A percentile compares a stretch with the other conserved stretches of the same genome.
Conservation (phyloP, 2,329 filamentous ascomycete species). For the Cladophialophora psammophila region DNA sequence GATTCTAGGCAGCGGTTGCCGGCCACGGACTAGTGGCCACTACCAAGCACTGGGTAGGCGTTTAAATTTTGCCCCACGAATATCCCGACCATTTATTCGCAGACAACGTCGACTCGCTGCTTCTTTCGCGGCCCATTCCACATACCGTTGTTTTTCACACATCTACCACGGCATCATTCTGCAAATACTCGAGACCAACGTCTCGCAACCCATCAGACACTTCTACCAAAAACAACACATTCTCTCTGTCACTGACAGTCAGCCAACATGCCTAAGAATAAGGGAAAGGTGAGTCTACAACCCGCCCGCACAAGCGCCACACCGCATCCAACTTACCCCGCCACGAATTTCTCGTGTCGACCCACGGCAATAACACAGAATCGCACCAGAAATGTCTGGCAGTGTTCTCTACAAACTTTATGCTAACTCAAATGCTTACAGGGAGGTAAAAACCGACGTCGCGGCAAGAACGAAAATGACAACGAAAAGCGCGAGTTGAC, state of each 20-base stretch:
- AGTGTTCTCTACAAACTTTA: background rate
- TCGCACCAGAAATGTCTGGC: background rate
- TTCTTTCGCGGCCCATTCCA: conserved; percentile 18
- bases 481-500: conserved; percentile 98
- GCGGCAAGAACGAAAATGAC: conserved; percentile 99
- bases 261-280: conserved; percentile 92
- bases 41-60: background rate
- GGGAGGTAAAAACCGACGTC: conserved; percentile 98
- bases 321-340: conserved; percentile 39
- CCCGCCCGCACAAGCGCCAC: conserved; percentile 40
- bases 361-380: background rate
- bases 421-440: conserved; percentile 50
- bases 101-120: conserved; percentile 26
- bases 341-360: conserved; percentile 32
- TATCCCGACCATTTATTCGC: background rate
- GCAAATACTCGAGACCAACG: conserved; percentile 1
- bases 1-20: background rate
- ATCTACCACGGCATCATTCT: conserved; percentile 13
- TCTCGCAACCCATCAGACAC: conserved; percentile 1
- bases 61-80: conserved; percentile 25
- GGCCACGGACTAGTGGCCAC: background rate
- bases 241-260: conserved; percentile 10
- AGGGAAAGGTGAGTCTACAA: conserved; percentile 82
- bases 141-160: conserved; percentile 1
- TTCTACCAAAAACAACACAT: background rate